Evolutionary conservation across 2,329 filamentous ascomycete species (phyloP).

Genomic region (Xylaria multiplex): DNA sequence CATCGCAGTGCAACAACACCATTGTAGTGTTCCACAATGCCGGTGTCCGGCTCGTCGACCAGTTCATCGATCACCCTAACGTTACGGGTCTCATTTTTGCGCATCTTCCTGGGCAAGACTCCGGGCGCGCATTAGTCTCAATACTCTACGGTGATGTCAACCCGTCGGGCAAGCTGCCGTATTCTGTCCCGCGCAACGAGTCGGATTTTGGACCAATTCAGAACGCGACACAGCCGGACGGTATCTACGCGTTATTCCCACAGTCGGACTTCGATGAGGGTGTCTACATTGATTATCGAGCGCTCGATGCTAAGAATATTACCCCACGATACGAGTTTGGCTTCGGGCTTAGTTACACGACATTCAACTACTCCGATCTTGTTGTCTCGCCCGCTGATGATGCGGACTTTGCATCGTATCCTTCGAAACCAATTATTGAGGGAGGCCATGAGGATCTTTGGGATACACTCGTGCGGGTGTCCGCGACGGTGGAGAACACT

Average conservation of each 20-base stretch:
- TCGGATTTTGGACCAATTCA: constrained; percentile 57
- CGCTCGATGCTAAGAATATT: constrained; percentile 67
- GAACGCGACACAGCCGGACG: constrained; percentile 55
- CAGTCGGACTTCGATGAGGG: constrained; percentile 63
- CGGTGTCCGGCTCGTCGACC: constrained; percentile 67
- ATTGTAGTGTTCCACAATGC: constrained; percentile 72
- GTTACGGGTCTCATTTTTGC: constrained; percentile 76
- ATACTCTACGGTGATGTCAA: constrained; percentile 72
- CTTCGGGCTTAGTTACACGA: constrained; percentile 74
- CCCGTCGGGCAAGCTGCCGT: constrained; percentile 60
- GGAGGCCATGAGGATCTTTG: constrained; percentile 61
- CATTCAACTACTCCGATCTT: constrained; percentile 66
- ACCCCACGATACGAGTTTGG: constrained; percentile 72
- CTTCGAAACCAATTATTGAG: constrained; percentile 52
- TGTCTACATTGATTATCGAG: constrained; percentile 72
- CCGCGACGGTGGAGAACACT: constrained; percentile 72
- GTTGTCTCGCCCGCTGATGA: constrained; percentile 38
- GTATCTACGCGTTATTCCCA: constrained; percentile 47
- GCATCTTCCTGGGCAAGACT: constrained; percentile 60
- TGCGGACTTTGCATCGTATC: constrained; percentile 49
- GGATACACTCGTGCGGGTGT: constrained; percentile 60
- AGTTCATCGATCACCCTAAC: constrained; percentile 71
- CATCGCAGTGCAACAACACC: constrained; percentile 64
- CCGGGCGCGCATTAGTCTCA: constrained; percentile 77
- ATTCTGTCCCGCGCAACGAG: constrained; percentile 60